These are phyloP conservation scores for Exserohilum turcica DNA, from an alignment of 2,329 filamentous ascomycete species.

Conservation along the genomic window DNA sequence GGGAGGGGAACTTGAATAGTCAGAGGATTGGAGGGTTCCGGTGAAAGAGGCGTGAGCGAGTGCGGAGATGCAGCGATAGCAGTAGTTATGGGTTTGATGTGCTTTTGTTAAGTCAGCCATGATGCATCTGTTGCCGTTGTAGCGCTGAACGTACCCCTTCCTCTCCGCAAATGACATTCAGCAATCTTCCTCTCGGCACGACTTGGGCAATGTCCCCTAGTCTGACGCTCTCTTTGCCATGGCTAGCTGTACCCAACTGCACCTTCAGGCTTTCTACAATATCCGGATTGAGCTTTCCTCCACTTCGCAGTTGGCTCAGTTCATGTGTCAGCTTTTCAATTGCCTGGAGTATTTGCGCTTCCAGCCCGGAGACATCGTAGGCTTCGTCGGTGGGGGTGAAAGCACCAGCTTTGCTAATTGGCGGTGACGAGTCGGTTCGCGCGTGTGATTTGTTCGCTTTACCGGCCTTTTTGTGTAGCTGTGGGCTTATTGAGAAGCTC, in stretches of 20 bases:
- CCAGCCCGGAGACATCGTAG: constrained; percentile 64
- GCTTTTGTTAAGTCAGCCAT: constrained; percentile 43
- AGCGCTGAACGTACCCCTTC: constrained; percentile 58
- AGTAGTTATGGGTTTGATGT: constrained; percentile 59
- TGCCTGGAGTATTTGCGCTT: constrained; percentile 60
- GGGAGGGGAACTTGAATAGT: constrained; percentile 62
- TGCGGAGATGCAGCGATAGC: constrained; percentile 60
- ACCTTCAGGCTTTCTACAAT: constrained; percentile 66
- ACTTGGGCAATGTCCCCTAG: constrained; percentile 70
- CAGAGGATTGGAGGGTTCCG: constrained; percentile 56
- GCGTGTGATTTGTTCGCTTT: constrained; percentile 54
- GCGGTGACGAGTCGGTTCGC: constrained; percentile 43
- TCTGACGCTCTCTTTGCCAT: constrained; percentile 57
- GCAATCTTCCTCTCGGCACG: constrained; percentile 65
- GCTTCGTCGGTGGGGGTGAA: constrained; percentile 58
- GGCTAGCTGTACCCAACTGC: constrained; percentile 55
- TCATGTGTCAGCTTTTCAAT: constrained; percentile 65
- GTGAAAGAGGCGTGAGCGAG: constrained; percentile 57
- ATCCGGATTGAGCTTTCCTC: constrained; percentile 67
- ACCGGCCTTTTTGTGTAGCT: constrained; percentile 58
- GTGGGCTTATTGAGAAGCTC: constrained; percentile 52
- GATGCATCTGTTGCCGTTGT: background rate
- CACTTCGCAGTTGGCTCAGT: constrained; percentile 64
- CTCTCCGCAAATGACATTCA: constrained; percentile 68
- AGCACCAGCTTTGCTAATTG: constrained; percentile 26